Percentiles rank a stretch among this genome's conserved stretches.
These are phyloP conservation scores for Trichoderma asperellum DNA, from an alignment of 2,329 filamentous ascomycete genomes.

Conservation along the genomic window DNA sequence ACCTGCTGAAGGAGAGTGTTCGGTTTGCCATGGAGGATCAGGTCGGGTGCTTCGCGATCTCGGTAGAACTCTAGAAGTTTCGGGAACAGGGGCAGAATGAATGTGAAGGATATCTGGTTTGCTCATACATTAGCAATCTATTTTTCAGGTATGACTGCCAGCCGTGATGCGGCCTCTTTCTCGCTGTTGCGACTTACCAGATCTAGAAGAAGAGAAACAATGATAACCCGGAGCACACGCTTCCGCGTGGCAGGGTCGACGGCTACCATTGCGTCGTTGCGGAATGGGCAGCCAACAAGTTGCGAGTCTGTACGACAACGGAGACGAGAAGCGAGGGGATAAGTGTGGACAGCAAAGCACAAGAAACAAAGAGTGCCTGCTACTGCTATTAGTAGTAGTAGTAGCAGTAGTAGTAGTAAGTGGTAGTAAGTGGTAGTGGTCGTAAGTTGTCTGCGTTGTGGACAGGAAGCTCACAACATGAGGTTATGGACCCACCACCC, in stretches of 20 bases:
- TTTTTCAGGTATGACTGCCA: not conserved
- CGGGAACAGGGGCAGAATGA: constrained; percentile 95
- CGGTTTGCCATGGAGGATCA: constrained; percentile 49
- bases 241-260: constrained; percentile 67
- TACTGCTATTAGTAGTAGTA: not conserved
- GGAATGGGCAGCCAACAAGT: not conserved
- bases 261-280: constrained; percentile 40
- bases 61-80: constrained; percentile 96
- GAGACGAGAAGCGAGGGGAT: not conserved
- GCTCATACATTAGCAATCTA: constrained; percentile 25
- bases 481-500: constrained; percentile 6
- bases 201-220: constrained; percentile 86
- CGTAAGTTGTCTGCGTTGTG: not conserved
- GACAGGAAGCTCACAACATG: not conserved
- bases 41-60: constrained; percentile 70
- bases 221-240: constrained; percentile 82
- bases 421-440: too few relatives aligned
- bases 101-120: constrained; percentile 89
- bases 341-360: not conserved
- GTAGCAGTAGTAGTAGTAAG: not conserved
- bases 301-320: constrained; percentile 29
- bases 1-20: constrained; percentile 76
- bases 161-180: not conserved
- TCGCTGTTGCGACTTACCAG: constrained; percentile 59
- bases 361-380: not conserved